A percentile compares a stretch with the other conserved stretches of the same genome.
phyloP scores from a whole-genome alignment of 495 filamentous ascomycete genomes.

The Lophiostoma macrostomum region DNA sequence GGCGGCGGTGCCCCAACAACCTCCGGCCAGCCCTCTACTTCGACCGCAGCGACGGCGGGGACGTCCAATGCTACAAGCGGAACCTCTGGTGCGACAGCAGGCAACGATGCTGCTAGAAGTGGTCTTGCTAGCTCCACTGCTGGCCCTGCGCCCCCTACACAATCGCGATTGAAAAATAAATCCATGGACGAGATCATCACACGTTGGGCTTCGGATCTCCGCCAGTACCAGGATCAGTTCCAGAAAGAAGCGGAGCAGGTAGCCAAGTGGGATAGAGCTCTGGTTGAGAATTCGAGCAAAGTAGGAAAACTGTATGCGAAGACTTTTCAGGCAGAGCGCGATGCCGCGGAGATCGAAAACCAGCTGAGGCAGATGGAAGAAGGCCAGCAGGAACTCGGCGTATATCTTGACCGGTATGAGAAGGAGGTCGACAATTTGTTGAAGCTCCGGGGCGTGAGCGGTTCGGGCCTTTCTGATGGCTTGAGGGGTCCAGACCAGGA shows the following conservation, averaged over 20 bases:
- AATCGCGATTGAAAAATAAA: conserved; percentile 92
- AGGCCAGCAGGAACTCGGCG: conserved; percentile 83
- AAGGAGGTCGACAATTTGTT: conserved; percentile 83
- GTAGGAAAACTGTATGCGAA: conserved; percentile 82
- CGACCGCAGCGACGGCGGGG: too few relatives aligned
- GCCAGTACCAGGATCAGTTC: conserved; percentile 95
- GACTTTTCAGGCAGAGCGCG: conserved; percentile 87
- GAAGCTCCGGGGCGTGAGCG: conserved; percentile 55
- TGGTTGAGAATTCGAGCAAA: conserved; percentile 89
- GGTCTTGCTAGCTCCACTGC: conserved; percentile 65
- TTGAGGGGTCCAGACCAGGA: conserved; percentile 88
- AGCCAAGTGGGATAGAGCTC: conserved; percentile 81
- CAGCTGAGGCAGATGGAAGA: conserved; percentile 83
- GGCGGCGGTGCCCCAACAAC: too few relatives aligned
- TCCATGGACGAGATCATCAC: conserved; percentile 99
- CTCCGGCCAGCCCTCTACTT: too few relatives aligned
- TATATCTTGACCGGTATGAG: conserved; percentile 86
- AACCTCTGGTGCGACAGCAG: conserved; percentile 28
- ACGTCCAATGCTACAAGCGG: conserved; percentile 33
- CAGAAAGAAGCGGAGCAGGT: conserved; percentile 82
- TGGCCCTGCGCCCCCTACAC: conserved; percentile 70
- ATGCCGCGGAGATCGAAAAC: conserved; percentile 84
- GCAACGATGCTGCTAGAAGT: conserved; percentile 36
- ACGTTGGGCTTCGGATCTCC: conserved; percentile 91
- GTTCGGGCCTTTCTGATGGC: conserved; percentile 50